Evolutionary conservation across 179 eudicot genomes (phyloP), one percentile per base, ranked within the genome.

Genomic region (Camellia oleifera): DNA sequence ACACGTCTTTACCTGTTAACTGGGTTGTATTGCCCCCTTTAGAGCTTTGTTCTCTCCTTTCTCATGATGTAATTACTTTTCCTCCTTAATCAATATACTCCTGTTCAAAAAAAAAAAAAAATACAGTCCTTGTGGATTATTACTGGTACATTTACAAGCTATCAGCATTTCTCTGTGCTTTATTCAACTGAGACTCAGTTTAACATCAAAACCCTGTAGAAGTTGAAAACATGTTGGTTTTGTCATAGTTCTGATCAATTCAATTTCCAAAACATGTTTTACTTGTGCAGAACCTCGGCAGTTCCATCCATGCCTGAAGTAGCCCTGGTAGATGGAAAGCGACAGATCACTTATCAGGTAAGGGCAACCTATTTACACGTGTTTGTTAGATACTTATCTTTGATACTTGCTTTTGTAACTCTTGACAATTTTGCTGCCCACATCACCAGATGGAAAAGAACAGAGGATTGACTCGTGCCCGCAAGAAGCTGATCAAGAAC

Each of bases 371-470:
- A 23, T 58, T 79, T 6, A 42, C 26, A 42, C 50, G 5, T 58
- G 68, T 54, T 60, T 60, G 68, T 60, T 60, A 2, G 53, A n/a
- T 58, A 18, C 57, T 44, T 4, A 14, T n/a, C 7, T 71, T 50
- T 72, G 40, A 12, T 20, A n/a, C 56, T 40, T 56, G 77, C 14
- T 13, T 13, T 58, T 74, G 15, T 26, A 6, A 8, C 12, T 13
- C 77, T 32, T 18, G 0, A 17, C 20, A 44, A 52, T 74, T 66
- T 17, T 74, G 69, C 11, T 82, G 65, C 72, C 79, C 40, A 45
- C 26, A 71, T 32, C 63, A 18, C 42, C 89, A 94, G 99, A 97
- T 97, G 84, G 97, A 92, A 81, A 97, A 93, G 89, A 97, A 97
- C 78, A 86, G 95, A 86, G 99, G 99, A 54, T 88, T 97, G 68